These are phyloP conservation scores for Phytophthora agathidicida DNA, from an alignment of 352 stramenopile genomes.

Conservation along the genomic window DNA sequence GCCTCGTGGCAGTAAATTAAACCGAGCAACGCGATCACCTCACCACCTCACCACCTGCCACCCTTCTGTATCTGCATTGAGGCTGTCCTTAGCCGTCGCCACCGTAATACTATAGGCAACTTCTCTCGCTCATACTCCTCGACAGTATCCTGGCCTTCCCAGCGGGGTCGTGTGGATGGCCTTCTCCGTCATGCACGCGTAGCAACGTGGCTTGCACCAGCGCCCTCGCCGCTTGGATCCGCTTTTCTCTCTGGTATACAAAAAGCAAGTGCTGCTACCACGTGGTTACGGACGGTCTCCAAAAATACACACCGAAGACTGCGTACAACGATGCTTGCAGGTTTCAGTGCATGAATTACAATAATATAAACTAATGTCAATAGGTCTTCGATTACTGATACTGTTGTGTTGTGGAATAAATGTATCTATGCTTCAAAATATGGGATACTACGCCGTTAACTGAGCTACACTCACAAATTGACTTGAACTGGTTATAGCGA, in stretches of 20 bases:
- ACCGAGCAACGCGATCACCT: not conserved
- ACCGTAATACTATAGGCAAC: too few species aligned
- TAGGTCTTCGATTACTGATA: too few species aligned
- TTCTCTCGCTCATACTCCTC: not conserved
- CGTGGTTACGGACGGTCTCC: too few species aligned
- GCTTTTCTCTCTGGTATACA: slow-evolving; percentile 8
- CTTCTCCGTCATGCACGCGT: not conserved
- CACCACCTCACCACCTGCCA: not conserved
- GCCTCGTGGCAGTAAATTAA: not conserved
- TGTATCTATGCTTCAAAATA: slow-evolving; percentile 6
- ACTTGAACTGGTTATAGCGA: too few species aligned
- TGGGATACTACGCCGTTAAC: not conserved
- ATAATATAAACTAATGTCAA: too few species aligned
- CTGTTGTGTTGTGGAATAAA: not conserved
- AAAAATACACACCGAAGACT: too few species aligned
- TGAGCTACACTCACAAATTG: too few species aligned
- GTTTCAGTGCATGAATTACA: too few species aligned
- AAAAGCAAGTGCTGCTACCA: slow-evolving; percentile 17
- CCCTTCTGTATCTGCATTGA: not conserved
- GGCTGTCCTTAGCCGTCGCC: too few species aligned
- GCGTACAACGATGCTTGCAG: slow-evolving; percentile 3
- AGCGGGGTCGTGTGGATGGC: not conserved
- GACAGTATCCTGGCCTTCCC: not conserved
- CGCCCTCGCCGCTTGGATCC: not conserved
- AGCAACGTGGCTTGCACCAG: slow-evolving; percentile 20